A percentile compares a stretch with the other conserved stretches of the same genome.
Conservation (phyloP, 495 filamentous ascomycete species). For the Gamarada debralockiae region DNA sequence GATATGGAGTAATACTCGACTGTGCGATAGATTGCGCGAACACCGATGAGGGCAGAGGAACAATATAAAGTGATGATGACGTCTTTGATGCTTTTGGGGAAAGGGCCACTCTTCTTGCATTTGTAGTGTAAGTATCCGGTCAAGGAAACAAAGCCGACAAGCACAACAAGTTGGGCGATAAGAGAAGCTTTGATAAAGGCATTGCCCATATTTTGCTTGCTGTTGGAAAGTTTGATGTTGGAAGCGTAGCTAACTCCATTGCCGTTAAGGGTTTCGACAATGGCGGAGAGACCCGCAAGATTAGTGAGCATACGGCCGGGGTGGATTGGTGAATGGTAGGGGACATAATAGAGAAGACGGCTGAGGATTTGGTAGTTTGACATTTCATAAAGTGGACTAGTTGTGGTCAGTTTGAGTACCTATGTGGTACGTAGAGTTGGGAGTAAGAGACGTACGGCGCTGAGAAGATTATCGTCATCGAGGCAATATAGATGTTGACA, state of each 20-base stretch:
- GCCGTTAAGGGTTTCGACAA: slow-evolving; percentile 64
- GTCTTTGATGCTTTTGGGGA: slow-evolving; percentile 51
- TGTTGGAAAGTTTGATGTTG: slow-evolving; percentile 37
- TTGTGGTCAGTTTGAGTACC: background rate
- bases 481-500: slow-evolving; percentile 53
- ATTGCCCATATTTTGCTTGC: slow-evolving; percentile 48
- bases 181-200: slow-evolving; percentile 61
- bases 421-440: background rate
- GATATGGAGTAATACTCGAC: slow-evolving; percentile 53
- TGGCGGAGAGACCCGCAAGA: slow-evolving; percentile 59
- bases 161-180: slow-evolving; percentile 60
- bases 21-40: slow-evolving; percentile 63
- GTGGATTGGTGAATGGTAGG: slow-evolving; percentile 72
- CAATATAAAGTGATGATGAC: slow-evolving; percentile 58
- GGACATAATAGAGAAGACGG: slow-evolving; percentile 73
- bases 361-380: slow-evolving; percentile 75
- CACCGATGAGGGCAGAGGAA: slow-evolving; percentile 55
- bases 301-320: slow-evolving; percentile 71
- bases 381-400: slow-evolving; percentile 66
- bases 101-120: slow-evolving; percentile 47
- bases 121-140: slow-evolving; percentile 55
- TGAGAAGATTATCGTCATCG: slow-evolving; percentile 53
- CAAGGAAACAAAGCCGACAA: slow-evolving; percentile 56
- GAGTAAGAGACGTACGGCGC: slow-evolving; percentile 51
- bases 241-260: slow-evolving; percentile 61